Percentiles rank a stretch among this genome's conserved stretches.
Conservation (phyloP, 78 protist genomes). For the slime mould (Dictyostelium discoideum) region dicty_2.7 NC_007088.5:491501-492000, state of each 20-base stretch:
- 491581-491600: constrained; percentile 64
- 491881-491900: constrained; percentile 17
- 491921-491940: background rate
- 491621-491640: constrained; percentile 17
- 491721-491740: background rate
- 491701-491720: background rate
- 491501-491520: constrained; percentile 22
- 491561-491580: constrained; percentile 70
- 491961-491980: background rate
- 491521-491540: constrained; percentile 57
- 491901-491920: constrained; percentile 9
- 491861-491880: constrained; percentile 34
- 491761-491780: constrained; percentile 40
- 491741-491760: background rate
- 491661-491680: background rate
- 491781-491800: constrained; percentile 22
- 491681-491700: background rate
- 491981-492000: no score
- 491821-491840: constrained; percentile 69
- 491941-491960: background rate
- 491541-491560: constrained; percentile 70
- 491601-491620: constrained; percentile 75
- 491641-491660: background rate
- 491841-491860: background rate
- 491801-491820: constrained; percentile 21